Base-by-base conservation (phyloP, 2,329 filamentous ascomycete genomes). In the Verticillium longisporum region DNA sequence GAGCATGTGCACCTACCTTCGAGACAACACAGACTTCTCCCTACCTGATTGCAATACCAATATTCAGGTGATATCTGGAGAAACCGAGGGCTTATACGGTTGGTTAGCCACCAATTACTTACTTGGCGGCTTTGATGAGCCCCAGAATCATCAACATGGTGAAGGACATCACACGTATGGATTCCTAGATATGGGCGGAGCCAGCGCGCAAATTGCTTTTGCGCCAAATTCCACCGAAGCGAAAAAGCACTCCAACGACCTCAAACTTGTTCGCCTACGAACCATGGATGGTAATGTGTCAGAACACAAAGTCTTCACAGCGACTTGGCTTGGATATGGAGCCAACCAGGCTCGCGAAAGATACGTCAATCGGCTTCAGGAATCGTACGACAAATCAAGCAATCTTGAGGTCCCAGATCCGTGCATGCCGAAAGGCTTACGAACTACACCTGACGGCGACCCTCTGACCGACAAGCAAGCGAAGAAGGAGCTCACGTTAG, bases 71-170 rank as follows among this genome's bases (percentile, higher is more conserved):
- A 99, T 99, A 64, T 87, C 92, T 0, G 95, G 95, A 54, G 93
- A 97, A 74, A 98, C 95, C 0, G 95, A 99, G 74, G 95, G 93
- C 2, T 75, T 99, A 34, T 99, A 98, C 69, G 95, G 95, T 45
- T 99, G 95, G 95, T 90, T 99, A 68, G 94, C 96, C 7, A 91
- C 94, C 59, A 99, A 99, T 71, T 99, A 99, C 70, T 77, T 99
- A 34, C 81, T 99, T 1, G 94, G 92, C 33, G 92, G 92, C 4
- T 98, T 99, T 68, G 90, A 98, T 72, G 80, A 83, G 18, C 88
- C 91, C 0, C 78, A 88, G 58, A 77, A 86, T 14, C 91, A 97
- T 68, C 79, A 85, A 59, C 92, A 97, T 72, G 92, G 92, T 59
- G 92, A 96, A 66, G 86, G 84, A 32, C 95, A 98, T 72, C 90